phyloP scores from a whole-genome alignment of 768 basidiomycete genomes.

The Pulveroboletus sp. region DNA sequence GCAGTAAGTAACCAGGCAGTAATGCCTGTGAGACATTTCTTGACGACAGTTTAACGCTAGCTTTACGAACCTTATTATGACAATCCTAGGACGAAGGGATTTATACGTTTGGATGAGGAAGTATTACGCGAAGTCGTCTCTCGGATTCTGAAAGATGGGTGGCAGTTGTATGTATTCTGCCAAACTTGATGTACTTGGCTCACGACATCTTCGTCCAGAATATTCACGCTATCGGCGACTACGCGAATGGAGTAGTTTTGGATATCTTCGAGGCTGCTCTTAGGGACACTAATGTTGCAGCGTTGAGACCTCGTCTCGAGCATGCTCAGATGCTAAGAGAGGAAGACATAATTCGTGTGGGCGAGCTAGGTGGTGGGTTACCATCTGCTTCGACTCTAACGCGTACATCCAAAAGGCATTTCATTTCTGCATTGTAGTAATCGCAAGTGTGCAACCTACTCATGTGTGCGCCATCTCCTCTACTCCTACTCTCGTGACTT shows the following conservation, averaged over 20 bases:
- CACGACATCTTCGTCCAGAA: constrained; percentile 45
- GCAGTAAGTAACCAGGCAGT: constrained; percentile 47
- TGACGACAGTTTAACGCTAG: constrained; percentile 30
- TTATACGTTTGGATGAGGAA: constrained; percentile 67
- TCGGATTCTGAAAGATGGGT: constrained; percentile 70
- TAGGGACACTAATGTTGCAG: constrained; percentile 53
- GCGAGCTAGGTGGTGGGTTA: constrained; percentile 65
- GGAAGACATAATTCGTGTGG: constrained; percentile 73
- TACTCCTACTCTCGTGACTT: neutral
- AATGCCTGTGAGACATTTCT: neutral
- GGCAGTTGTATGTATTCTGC: constrained; percentile 72
- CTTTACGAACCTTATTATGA: constrained; percentile 81
- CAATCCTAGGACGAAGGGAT: constrained; percentile 68
- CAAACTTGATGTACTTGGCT: neutral
- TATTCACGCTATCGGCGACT: constrained; percentile 83
- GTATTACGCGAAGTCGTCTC: constrained; percentile 60
- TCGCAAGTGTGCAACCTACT: constrained; percentile 87
- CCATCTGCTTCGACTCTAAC: neutral
- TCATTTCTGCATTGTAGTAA: constrained; percentile 45
- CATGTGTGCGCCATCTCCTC: constrained; percentile 55
- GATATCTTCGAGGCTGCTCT: constrained; percentile 76
- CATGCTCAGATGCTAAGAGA: constrained; percentile 84
- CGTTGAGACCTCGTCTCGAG: constrained; percentile 75
- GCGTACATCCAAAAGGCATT: neutral
- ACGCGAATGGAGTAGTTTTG: constrained; percentile 78